A percentile compares a stretch with the other conserved stretches of the same genome.
phyloP scores from a whole-genome alignment of 768 basidiomycete genomes.

The Macrocybe gigantea region DNA sequence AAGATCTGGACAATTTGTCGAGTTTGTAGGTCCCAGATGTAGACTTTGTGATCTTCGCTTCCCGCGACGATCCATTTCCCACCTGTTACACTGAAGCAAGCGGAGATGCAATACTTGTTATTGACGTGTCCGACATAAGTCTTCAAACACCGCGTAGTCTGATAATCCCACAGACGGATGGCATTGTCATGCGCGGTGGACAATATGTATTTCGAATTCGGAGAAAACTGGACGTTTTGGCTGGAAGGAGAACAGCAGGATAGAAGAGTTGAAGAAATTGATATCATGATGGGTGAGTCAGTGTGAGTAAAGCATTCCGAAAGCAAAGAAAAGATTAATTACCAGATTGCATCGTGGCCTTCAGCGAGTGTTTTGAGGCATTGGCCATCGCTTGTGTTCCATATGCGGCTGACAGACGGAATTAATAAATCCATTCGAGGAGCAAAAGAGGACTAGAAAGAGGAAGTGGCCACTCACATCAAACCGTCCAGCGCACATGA shows the following conservation, averaged over 20 bases:
- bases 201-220: constrained; percentile 92
- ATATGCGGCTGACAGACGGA: constrained; percentile 70
- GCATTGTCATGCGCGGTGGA: constrained; percentile 91
- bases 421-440: constrained; percentile 4
- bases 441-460: background rate
- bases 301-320: background rate
- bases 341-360: constrained; percentile 83
- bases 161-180: constrained; percentile 94
- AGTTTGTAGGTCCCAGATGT: constrained; percentile 88
- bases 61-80: constrained; percentile 91
- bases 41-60: constrained; percentile 84
- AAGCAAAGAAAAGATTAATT: constrained; percentile 9
- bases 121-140: constrained; percentile 84
- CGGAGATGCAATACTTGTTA: constrained; percentile 76
- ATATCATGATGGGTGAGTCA: background rate
- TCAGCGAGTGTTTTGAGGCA: constrained; percentile 96
- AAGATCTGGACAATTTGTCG: constrained; percentile 79
- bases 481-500: constrained; percentile 91
- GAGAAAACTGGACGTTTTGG: constrained; percentile 91
- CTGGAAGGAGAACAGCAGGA: constrained; percentile 27
- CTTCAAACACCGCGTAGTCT: constrained; percentile 84
- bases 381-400: constrained; percentile 89
- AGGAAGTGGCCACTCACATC: constrained; percentile 54
- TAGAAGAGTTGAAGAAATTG: background rate
- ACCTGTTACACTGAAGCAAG: constrained; percentile 80